Conservation (phyloP, 2,329 filamentous ascomycete genomes). For the Trichoderma cornu-damae region DNA sequence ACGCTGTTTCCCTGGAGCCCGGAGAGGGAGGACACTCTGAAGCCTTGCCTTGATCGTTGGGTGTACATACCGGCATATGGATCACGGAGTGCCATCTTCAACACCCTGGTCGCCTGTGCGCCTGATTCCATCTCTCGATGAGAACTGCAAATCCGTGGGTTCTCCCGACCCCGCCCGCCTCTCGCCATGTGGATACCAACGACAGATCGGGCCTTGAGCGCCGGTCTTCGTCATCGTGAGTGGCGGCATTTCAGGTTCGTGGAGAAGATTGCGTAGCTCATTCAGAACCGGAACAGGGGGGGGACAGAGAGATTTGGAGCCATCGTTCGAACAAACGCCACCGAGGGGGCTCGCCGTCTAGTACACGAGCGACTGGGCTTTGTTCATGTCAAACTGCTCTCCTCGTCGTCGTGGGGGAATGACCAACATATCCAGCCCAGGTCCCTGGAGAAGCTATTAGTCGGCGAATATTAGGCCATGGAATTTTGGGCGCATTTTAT, state of each 20-base stretch:
- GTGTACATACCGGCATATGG: neutral
- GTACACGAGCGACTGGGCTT: neutral
- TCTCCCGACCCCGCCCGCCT: conserved; percentile 5
- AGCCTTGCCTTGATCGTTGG: neutral
- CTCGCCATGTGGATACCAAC: neutral
- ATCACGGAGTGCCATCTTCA: neutral
- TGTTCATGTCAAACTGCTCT: neutral
- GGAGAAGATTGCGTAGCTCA: neutral
- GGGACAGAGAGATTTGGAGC: conserved; percentile 1
- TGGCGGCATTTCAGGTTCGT: neutral
- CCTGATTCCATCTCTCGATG: conserved; percentile 2
- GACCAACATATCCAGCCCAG: too few relatives aligned
- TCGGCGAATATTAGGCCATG: conserved; percentile 1
- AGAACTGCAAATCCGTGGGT: neutral
- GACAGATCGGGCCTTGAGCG: neutral
- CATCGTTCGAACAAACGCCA: conserved; percentile 1
- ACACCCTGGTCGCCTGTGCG: neutral
- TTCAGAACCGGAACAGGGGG: conserved; percentile 5
- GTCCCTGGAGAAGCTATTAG: neutral
- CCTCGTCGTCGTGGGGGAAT: neutral
- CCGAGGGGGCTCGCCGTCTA: neutral
- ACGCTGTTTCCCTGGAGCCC: neutral
- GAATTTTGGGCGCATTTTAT: neutral
- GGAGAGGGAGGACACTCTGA: neutral
- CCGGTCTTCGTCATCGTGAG: neutral